Conservation (phyloP, 1,284 basidiomycete species). For the Microbotryum silenes-acaulis region DNA sequence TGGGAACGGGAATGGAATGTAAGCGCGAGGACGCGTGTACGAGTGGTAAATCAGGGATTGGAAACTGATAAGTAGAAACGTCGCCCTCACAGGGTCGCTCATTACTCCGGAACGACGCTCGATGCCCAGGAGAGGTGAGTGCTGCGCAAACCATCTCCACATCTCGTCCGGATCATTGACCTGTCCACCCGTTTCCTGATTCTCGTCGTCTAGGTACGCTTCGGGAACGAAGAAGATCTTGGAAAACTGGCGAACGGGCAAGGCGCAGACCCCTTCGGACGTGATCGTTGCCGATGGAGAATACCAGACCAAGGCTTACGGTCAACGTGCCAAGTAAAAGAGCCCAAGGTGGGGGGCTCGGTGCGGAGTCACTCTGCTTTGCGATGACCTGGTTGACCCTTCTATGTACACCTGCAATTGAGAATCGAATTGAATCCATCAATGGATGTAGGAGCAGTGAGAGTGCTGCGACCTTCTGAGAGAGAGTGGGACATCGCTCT, state of each 20-base stretch:
- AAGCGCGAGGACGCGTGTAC: neutral
- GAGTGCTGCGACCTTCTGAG: no score
- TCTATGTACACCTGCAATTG: no score
- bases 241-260: conserved; percentile 61
- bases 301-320: conserved; percentile 40
- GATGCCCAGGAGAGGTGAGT: conserved; percentile 62
- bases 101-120: conserved; percentile 62
- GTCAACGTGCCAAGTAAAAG: conserved; percentile 7
- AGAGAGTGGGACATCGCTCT: no score
- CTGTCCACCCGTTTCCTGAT: no score
- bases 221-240: conserved; percentile 71
- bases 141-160: no score
- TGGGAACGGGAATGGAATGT: conserved; percentile 46
- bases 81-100: conserved; percentile 3
- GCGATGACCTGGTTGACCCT: no score
- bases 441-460: no score
- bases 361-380: no score
- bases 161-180: no score
- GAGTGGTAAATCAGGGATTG: no score
- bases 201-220: conserved; percentile 57
- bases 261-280: conserved; percentile 67
- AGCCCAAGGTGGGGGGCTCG: no score
- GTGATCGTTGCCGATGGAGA: conserved; percentile 52
- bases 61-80: neutral
- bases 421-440: no score